Conservation (phyloP, 371 early-diverging fungal genomes). For the Mortierella sp. region DNA sequence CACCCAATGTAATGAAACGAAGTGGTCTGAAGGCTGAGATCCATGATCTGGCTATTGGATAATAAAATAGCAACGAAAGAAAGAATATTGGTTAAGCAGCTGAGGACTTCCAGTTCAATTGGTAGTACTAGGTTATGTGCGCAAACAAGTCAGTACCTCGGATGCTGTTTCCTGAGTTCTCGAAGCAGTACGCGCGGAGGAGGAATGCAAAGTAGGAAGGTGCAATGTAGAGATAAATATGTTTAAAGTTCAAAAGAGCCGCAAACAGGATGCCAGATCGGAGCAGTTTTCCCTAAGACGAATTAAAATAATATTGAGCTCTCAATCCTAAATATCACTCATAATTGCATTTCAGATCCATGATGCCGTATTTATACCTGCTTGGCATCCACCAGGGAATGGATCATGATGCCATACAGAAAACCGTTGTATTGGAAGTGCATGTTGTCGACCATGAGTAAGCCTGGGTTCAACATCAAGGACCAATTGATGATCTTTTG, state of each 20-base stretch:
- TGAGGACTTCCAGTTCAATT: not conserved
- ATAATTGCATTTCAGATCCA: not conserved
- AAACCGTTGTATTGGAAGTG: slow-evolving; percentile 99
- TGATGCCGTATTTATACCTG: slow-evolving; percentile 60
- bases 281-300: slow-evolving; percentile 67
- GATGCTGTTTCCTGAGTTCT: slow-evolving; percentile 43
- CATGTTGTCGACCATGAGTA: slow-evolving; percentile 90
- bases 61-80: not conserved
- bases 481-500: slow-evolving; percentile 57
- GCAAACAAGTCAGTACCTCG: slow-evolving; percentile 21
- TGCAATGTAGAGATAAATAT: slow-evolving; percentile 95
- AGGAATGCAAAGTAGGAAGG: slow-evolving; percentile 95
- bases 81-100: not conserved
- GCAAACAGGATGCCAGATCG: slow-evolving; percentile 88
- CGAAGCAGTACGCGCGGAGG: slow-evolving; percentile 86
- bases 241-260: slow-evolving; percentile 93
- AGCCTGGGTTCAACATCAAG: slow-evolving; percentile 87
- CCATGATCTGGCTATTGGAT: slow-evolving; percentile 45
- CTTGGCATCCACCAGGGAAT: slow-evolving; percentile 81
- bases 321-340: not conserved
- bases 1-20: slow-evolving; percentile 73
- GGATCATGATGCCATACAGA: slow-evolving; percentile 88
- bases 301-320: not conserved
- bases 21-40: slow-evolving; percentile 46
- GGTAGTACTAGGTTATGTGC: not conserved